These are phyloP conservation scores for Chalara sp. DNA, from an alignment of 2,329 filamentous ascomycete species.

Conservation along the genomic window DNA sequence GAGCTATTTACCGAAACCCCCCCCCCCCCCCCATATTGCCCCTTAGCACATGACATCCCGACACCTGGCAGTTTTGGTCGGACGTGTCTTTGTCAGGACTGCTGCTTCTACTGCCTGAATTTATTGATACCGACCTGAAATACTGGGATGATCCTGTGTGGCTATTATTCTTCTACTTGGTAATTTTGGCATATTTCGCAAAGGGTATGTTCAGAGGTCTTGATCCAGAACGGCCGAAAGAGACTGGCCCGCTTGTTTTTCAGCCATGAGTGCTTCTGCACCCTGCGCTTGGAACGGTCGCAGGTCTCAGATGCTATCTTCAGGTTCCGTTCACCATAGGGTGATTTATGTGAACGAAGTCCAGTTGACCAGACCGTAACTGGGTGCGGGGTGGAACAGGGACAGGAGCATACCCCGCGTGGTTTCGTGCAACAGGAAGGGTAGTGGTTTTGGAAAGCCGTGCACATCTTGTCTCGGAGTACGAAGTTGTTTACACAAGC, in stretches of 20 bases:
- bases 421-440: constrained; percentile 11
- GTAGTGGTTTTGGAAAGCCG: constrained; percentile 10
- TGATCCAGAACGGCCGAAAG: constrained; percentile 11
- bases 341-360: constrained; percentile 9
- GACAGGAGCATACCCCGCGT: constrained; percentile 11
- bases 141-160: no score
- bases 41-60: no score
- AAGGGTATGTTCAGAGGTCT: constrained; percentile 12
- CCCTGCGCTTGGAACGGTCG: constrained; percentile 11
- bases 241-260: background rate
- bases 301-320: constrained; percentile 13
- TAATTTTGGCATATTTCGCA: constrained; percentile 17
- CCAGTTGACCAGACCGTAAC: constrained; percentile 9
- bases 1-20: no score
- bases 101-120: no score
- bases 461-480: constrained; percentile 9
- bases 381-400: constrained; percentile 10
- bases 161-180: constrained; percentile 15
- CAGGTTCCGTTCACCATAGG: constrained; percentile 11
- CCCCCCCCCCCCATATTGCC: no score
- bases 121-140: no score
- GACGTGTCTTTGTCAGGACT: no score
- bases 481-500: constrained; percentile 11
- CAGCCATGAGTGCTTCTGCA: constrained; percentile 7
- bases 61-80: no score